Evolutionary conservation across 2,329 filamentous ascomycete genomes (phyloP), one percentile per base, ranked within the genome.

Genomic region (Knufia fluminis): DNA sequence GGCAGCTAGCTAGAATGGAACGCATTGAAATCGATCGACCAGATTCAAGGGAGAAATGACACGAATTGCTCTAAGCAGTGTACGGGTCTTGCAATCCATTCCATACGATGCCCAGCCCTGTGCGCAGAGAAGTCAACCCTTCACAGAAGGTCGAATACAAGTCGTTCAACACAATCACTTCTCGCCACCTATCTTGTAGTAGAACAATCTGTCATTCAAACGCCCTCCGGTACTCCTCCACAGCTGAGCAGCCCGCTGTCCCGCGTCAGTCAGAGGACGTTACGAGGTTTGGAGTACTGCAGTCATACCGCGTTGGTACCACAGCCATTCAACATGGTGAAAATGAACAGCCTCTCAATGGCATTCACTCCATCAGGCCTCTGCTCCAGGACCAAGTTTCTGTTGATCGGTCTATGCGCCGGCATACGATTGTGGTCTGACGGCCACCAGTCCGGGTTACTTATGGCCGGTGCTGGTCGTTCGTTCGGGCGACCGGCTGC

Each of bases 131-230:
- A n/a, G n/a, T n/a, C n/a, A n/a, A n/a, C n/a, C n/a, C n/a, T n/a
- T n/a, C n/a, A n/a, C n/a, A n/a, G n/a, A n/a, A n/a, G n/a, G n/a
- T n/a, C n/a, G n/a, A n/a, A n/a, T n/a, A n/a, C n/a, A n/a, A n/a
- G n/a, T n/a, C n/a, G n/a, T n/a, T n/a, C n/a, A n/a, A n/a, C n/a
- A n/a, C n/a, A n/a, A n/a, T n/a, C n/a, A 56, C 48, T 50, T 75
- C 59, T 80, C 77, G 10, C 77, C 76, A 9, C 78, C 76, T 50
- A 80, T 62, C 26, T 71, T 68, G 56, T 77, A 77, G 26, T 67
- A 67, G 45, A 78, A 76, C 19, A 71, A 61, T n/a, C 62, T 61
- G 52, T 72, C 65, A 57, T 74, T 74, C 8, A 76, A 52, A 51
- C 61, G 71, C 0, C 75, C 76, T 1, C 69, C 65, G 0, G 75